Evolutionary conservation across 2,329 filamentous ascomycete species (phyloP).

Genomic region (Septoria linicola): DNA sequence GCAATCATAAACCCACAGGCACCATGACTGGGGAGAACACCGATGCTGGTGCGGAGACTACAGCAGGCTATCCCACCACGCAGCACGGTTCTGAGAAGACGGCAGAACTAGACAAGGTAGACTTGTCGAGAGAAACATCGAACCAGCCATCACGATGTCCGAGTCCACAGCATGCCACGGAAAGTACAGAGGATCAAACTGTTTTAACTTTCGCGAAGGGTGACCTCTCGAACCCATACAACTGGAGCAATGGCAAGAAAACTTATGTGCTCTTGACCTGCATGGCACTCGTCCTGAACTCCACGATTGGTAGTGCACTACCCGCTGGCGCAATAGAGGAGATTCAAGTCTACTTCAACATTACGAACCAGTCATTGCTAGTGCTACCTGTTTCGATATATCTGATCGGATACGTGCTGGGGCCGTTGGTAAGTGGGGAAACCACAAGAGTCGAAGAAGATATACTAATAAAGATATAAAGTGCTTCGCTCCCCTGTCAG

Average conservation of each 20-base stretch:
- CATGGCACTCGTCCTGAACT: slow-evolving; percentile 64
- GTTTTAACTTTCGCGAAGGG: slow-evolving; percentile 42
- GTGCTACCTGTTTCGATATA: slow-evolving; percentile 54
- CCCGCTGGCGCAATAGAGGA: slow-evolving; percentile 62
- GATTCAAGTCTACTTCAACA: slow-evolving; percentile 58
- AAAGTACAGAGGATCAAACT: slow-evolving; percentile 8
- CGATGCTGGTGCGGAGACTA: slow-evolving; percentile 5
- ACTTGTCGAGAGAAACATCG: slow-evolving; percentile 29
- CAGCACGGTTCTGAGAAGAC: slow-evolving; percentile 17
- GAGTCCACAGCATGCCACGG: neutral
- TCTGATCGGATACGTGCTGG: slow-evolving; percentile 49
- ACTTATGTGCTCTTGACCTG: slow-evolving; percentile 54
- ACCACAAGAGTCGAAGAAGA: neutral
- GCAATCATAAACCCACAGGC: slow-evolving; percentile 10
- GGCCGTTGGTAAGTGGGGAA: slow-evolving; percentile 41
- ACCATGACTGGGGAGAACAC: slow-evolving; percentile 14
- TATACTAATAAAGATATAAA: neutral
- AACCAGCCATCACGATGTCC: neutral
- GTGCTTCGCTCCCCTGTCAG: slow-evolving; percentile 46
- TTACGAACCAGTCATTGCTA: slow-evolving; percentile 47
- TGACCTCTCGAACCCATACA: slow-evolving; percentile 46
- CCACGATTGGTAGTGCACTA: slow-evolving; percentile 64
- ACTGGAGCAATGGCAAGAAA: slow-evolving; percentile 51
- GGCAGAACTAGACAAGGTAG: slow-evolving; percentile 17
- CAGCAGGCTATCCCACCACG: neutral